Evolutionary conservation across 441 rosid species (phyloP), one percentile per base, ranked within the genome.

Genomic region (Populus hybrid): DNA sequence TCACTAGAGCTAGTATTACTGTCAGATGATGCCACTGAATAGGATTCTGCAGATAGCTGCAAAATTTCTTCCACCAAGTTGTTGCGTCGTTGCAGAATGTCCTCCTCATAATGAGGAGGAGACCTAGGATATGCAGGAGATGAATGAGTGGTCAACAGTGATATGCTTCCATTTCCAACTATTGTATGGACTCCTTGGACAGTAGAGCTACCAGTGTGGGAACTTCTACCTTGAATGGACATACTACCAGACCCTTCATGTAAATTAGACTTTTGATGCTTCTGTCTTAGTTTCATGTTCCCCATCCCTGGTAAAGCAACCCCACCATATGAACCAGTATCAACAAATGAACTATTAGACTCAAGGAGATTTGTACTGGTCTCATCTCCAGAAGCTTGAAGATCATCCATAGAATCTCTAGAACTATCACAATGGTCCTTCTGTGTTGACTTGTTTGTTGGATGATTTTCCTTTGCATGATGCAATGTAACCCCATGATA

Each of bases 11-110:
- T 95, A 68, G 93, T 91, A 81, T 90, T 76, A 80, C 93, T 91
- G 79, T 95, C 94, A 79, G 95, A 89, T 75, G 98, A 91, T 78
- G 86, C 92, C 76, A 88, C 82, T 10, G 97, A 92, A 84, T 74
- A 91, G 79, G 99, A 91, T 68, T 89, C 95, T 9, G 92, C 98
- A 82, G 99, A 89, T 34, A 92, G 88, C 88, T 91, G 99, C 86
- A 95, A 82, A 81, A 90, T 89, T 87, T 95, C 99, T 82, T 92
- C 97, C 80, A 92, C 98, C 74, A 95, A 84, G 82, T 89, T 86
- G 71, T 89, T 92, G 57, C 97, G 91, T 61, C 94, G 97, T 74
- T 89, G 90, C 85, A 95, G 82, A 82, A 95, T 89, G 86, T 94
- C 96, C 82, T 89, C 89, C 76, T 82, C 86, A 75, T 91, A 95